phyloP scores from a whole-genome alignment of 2,329 filamentous ascomycete genomes.

The Truncatella angustata region DNA sequence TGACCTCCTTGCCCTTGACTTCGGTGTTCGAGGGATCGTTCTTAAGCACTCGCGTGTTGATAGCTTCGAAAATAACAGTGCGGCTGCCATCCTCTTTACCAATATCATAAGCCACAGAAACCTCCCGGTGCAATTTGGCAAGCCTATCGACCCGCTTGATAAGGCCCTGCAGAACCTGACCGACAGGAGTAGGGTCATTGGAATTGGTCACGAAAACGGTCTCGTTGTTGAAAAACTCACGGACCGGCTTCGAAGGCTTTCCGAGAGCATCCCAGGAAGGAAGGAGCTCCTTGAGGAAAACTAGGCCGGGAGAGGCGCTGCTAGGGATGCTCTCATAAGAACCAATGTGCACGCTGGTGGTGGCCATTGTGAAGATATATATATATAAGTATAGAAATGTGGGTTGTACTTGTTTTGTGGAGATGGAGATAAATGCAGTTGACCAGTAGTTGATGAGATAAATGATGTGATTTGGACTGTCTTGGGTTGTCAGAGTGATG shows the following conservation, averaged over 20 bases:
- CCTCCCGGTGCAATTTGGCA: slow-evolving; percentile 6
- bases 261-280: slow-evolving; percentile 6
- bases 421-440: slow-evolving; percentile 4
- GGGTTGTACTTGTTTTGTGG: neutral
- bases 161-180: slow-evolving; percentile 9
- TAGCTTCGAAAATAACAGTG: slow-evolving; percentile 9
- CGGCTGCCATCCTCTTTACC: slow-evolving; percentile 5
- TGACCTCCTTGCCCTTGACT: slow-evolving; percentile 8
- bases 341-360: slow-evolving; percentile 4
- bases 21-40: slow-evolving; percentile 1
- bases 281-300: slow-evolving; percentile 9
- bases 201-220: slow-evolving; percentile 9
- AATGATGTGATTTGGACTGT: slow-evolving; percentile 8
- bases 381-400: neutral
- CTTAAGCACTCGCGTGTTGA: slow-evolving; percentile 7
- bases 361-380: slow-evolving; percentile 5
- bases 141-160: slow-evolving; percentile 9
- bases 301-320: slow-evolving; percentile 2
- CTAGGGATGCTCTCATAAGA: slow-evolving; percentile 1
- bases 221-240: slow-evolving; percentile 7
- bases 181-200: slow-evolving; percentile 6
- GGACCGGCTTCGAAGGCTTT: slow-evolving; percentile 6
- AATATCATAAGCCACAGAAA: slow-evolving; percentile 2
- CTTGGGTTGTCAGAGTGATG: neutral
- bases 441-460: slow-evolving; percentile 9